phyloP scores from a whole-genome alignment of 768 basidiomycete species.

The Suillus sp. region DNA sequence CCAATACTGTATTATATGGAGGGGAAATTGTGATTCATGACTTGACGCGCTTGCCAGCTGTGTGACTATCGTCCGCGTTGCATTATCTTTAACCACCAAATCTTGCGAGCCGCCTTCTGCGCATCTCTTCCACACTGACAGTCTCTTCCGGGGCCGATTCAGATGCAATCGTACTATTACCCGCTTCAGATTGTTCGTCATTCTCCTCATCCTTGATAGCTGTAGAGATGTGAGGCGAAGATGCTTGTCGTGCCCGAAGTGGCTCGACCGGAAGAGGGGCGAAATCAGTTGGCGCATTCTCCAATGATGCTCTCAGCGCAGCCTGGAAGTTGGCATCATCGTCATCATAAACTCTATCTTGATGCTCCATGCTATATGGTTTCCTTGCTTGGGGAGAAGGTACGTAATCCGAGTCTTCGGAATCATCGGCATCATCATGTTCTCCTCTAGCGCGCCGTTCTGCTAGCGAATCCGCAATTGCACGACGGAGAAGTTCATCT shows the following conservation, averaged over 20 bases:
- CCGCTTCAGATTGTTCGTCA: slow-evolving; percentile 38
- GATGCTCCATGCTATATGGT: slow-evolving; percentile 16
- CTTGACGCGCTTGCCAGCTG: neutral
- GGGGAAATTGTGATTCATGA: neutral
- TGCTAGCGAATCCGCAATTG: slow-evolving; percentile 32
- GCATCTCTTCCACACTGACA: slow-evolving; percentile 65
- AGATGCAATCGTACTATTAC: slow-evolving; percentile 32
- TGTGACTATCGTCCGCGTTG: neutral
- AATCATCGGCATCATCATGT: slow-evolving; percentile 29
- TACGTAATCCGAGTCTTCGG: slow-evolving; percentile 27
- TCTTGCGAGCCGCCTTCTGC: slow-evolving; percentile 60
- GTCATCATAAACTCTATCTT: slow-evolving; percentile 70
- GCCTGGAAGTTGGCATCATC: slow-evolving; percentile 89
- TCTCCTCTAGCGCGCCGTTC: slow-evolving; percentile 21
- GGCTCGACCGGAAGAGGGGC: slow-evolving; percentile 32
- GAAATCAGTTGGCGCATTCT: slow-evolving; percentile 59
- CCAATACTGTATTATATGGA: neutral
- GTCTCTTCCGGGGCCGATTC: slow-evolving; percentile 35
- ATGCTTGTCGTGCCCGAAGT: slow-evolving; percentile 21
- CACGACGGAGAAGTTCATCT: slow-evolving; percentile 56
- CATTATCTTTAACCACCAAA: slow-evolving; percentile 50
- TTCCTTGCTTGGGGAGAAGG: slow-evolving; percentile 10
- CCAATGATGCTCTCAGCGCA: slow-evolving; percentile 81
- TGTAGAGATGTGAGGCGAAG: slow-evolving; percentile 14
- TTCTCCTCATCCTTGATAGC: slow-evolving; percentile 29